phyloP scores from a whole-genome alignment of 2,329 filamentous ascomycete species.

The Metarhizium album region DNA sequence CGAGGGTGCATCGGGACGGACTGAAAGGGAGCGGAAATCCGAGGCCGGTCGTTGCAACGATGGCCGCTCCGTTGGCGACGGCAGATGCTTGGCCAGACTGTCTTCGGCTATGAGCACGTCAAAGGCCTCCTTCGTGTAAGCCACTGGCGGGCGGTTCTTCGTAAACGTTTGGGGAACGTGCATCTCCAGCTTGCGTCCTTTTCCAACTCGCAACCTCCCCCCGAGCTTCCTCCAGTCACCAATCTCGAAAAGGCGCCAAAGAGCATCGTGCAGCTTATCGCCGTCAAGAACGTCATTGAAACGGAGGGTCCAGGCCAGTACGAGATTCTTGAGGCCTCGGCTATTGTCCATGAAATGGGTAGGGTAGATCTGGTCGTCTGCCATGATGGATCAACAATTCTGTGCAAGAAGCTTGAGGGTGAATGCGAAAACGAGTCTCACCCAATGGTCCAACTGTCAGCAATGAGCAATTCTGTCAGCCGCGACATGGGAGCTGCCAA shows the following conservation, averaged over 20 bases:
- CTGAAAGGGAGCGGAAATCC: not conserved
- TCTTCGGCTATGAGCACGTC: slow-evolving; percentile 29
- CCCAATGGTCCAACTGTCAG: too few species aligned
- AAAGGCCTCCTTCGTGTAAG: slow-evolving; percentile 27
- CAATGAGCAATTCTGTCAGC: too few species aligned
- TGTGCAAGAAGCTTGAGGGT: too few species aligned
- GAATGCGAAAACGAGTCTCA: too few species aligned
- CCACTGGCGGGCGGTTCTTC: slow-evolving; percentile 24
- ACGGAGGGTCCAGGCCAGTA: not conserved
- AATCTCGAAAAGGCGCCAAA: slow-evolving; percentile 25
- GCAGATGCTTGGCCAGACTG: slow-evolving; percentile 25
- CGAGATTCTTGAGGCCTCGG: not conserved
- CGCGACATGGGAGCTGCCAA: too few species aligned
- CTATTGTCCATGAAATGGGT: slow-evolving; percentile 2
- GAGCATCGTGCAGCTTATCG: slow-evolving; percentile 21
- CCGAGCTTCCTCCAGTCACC: slow-evolving; percentile 33
- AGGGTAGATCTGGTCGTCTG: slow-evolving; percentile 1
- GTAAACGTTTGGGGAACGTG: slow-evolving; percentile 23
- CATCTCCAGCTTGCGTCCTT: slow-evolving; percentile 20
- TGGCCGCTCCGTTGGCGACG: slow-evolving; percentile 14
- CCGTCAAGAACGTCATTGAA: slow-evolving; percentile 22
- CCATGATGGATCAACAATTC: not conserved
- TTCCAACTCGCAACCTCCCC: slow-evolving; percentile 28
- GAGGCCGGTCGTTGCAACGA: not conserved
- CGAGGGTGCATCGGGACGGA: not conserved